A percentile compares a stretch with the other conserved stretches of the same genome.
Evolutionary conservation across 2,329 filamentous ascomycete genomes (phyloP).

Genomic region (Xylariaceae sp.): DNA sequence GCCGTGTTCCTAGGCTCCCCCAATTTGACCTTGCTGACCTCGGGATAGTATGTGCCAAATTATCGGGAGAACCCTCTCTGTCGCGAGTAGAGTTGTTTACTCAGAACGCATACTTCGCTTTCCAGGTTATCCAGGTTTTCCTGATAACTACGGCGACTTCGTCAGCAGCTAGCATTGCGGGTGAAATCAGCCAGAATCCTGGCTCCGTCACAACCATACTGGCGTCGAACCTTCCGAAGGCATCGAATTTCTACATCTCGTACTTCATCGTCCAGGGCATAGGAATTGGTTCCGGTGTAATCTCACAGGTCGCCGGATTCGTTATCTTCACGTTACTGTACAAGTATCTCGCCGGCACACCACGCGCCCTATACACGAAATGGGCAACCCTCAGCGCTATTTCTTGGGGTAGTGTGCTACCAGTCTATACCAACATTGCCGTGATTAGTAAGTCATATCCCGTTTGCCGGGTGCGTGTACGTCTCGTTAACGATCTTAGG

Average conservation of each 20-base stretch:
- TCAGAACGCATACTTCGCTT: slow-evolving; percentile 88
- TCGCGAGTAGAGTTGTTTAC: slow-evolving; percentile 85
- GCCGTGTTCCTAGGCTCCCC: not conserved
- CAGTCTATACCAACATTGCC: slow-evolving; percentile 78
- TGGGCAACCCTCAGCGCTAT: slow-evolving; percentile 75
- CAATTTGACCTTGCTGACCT: slow-evolving; percentile 15
- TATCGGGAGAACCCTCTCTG: slow-evolving; percentile 77
- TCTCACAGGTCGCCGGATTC: slow-evolving; percentile 74
- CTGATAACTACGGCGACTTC: slow-evolving; percentile 82
- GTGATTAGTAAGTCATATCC: slow-evolving; percentile 66
- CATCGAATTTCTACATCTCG: slow-evolving; percentile 92
- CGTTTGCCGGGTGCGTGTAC: no score
- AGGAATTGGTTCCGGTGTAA: slow-evolving; percentile 71
- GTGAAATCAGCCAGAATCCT: slow-evolving; percentile 66
- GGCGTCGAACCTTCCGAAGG: slow-evolving; percentile 73
- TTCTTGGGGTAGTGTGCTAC: slow-evolving; percentile 83
- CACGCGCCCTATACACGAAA: slow-evolving; percentile 76
- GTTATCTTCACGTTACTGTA: slow-evolving; percentile 74
- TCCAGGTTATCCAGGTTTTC: slow-evolving; percentile 91
- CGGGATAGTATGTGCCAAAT: slow-evolving; percentile 68
- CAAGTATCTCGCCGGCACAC: slow-evolving; percentile 74
- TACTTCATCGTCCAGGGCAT: slow-evolving; percentile 95
- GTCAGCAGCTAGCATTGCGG: slow-evolving; percentile 71
- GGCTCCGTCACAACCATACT: slow-evolving; percentile 64
- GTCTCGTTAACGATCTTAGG: slow-evolving; percentile 49